Evolutionary conservation across 805 yeast species (phyloP), one percentile per base, ranked within the genome.

Genomic region (Candida bentonensis): DNA sequence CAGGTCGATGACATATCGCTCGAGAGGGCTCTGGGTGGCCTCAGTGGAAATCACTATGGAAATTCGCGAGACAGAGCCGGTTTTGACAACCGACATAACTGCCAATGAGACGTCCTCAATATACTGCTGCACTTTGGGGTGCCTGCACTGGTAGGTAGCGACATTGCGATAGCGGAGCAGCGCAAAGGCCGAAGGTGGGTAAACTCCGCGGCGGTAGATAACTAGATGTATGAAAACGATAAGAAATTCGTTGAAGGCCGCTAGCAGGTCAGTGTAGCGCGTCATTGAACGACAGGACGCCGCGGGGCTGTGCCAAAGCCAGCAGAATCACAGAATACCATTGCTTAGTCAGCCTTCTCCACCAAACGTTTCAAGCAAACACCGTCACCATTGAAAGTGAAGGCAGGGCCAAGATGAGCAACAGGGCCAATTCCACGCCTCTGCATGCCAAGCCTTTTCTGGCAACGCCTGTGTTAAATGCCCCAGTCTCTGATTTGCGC

Each of bases 171-270:
- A 63, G 21, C 67, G 64, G 2, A 62, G 60, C 11, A 56, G 54
- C 21, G 60, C 63, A 53, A 73, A 82, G 0, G 79, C 65, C 42
- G 64, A 69, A 1, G 46, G 52, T 0, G 79, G 79, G 51, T 82
- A 82, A 0, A 82, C 59, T 1, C 60, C 55, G 41, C 77, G 67
- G 42, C 70, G 60, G 55, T 72, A 78, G 42, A 79, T 58, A 1
- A 79, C 64, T 36, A 74, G 74, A 47, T 79, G 79, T 7, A 74
- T 53, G 62, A 72, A 67, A 1, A 70, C 73, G 2, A 64, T 60
- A 11, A 79, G 47, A 43, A 76, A 70, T 52, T 76, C 81, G 23
- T 70, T 59, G 3, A 77, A 42, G 21, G 58, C 13, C 5, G 36
- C 36, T 17, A 30, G n/a, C 36, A 30, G 36, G 36, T 30, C 36